phyloP scores from a whole-genome alignment of 352 stramenopile species.

The Globisporangium lucens region DNA sequence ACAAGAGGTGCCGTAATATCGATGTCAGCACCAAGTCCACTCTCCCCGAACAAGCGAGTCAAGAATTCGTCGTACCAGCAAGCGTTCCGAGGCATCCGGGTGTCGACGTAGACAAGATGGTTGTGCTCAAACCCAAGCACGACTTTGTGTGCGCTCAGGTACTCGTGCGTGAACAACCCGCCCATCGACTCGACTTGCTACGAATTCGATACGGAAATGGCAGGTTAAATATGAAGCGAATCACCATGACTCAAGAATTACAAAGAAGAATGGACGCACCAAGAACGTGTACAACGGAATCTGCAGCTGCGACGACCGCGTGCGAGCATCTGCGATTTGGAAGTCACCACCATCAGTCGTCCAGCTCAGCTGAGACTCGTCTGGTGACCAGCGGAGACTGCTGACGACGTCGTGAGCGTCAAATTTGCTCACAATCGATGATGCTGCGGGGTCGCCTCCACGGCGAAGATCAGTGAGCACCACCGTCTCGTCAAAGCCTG shows the following conservation, averaged over 20 bases:
- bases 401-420: slow-evolving; percentile 77
- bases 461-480: slow-evolving; percentile 63
- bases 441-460: slow-evolving; percentile 30
- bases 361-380: slow-evolving; percentile 58
- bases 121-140: slow-evolving; percentile 67
- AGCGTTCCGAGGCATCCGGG: slow-evolving; percentile 46
- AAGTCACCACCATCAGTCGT: slow-evolving; percentile 80
- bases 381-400: slow-evolving; percentile 67
- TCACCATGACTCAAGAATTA: neutral
- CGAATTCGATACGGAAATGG: neutral
- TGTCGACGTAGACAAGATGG: slow-evolving; percentile 61
- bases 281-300: slow-evolving; percentile 29
- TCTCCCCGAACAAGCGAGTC: neutral
- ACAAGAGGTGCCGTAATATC: neutral
- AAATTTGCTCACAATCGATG: slow-evolving; percentile 52
- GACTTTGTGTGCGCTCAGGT: slow-evolving; percentile 45
- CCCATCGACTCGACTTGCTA: slow-evolving; percentile 43
- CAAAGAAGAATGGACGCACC: slow-evolving; percentile 15
- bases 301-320: slow-evolving; percentile 33
- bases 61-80: slow-evolving; percentile 37
- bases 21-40: neutral
- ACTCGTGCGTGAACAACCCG: slow-evolving; percentile 74
- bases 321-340: slow-evolving; percentile 55
- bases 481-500: slow-evolving; percentile 78
- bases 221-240: neutral